A percentile compares a stretch with the other conserved stretches of the same genome.
These are phyloP conservation scores for Plectranthus barbatus DNA, from an alignment of 257 asterid species.

Conservation along the genomic window DNA sequence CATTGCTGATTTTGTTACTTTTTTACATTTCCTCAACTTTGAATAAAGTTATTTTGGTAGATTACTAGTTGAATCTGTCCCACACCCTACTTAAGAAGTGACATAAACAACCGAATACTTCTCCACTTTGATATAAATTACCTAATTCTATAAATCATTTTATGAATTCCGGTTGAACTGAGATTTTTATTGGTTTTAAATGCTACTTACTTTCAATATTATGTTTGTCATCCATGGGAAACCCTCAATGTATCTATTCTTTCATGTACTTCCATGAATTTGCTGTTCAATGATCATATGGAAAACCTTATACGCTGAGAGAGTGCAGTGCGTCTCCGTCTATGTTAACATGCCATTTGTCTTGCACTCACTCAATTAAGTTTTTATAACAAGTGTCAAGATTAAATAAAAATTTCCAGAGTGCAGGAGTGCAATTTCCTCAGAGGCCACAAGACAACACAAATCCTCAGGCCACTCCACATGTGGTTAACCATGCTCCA, in stretches of 20 bases:
- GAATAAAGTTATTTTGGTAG: not conserved
- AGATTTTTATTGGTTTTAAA: not conserved
- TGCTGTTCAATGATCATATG: not conserved
- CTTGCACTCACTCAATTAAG: not conserved
- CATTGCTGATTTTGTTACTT: constrained; percentile 2
- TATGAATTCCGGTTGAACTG: not conserved
- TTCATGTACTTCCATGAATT: not conserved
- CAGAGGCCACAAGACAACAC: constrained; percentile 44
- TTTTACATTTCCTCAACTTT: not conserved
- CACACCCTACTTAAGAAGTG: too few relatives aligned
- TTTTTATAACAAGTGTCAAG: not conserved
- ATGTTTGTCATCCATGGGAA: not conserved
- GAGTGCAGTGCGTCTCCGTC: not conserved
- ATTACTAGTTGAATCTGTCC: not conserved
- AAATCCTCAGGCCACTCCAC: constrained; percentile 32
- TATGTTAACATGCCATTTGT: not conserved
- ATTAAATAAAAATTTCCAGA: constrained; percentile 41
- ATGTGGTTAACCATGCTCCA: constrained; percentile 28
- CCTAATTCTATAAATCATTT: not conserved
- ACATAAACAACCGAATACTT: not conserved
- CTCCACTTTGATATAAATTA: not conserved
- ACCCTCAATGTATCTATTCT: not conserved
- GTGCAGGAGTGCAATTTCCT: constrained; percentile 88
- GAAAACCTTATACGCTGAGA: constrained; percentile 2
- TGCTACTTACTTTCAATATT: not conserved